These are phyloP conservation scores for Ustilaginoidea virens DNA, from an alignment of 2,329 filamentous ascomycete genomes.

Conservation along the genomic window DNA sequence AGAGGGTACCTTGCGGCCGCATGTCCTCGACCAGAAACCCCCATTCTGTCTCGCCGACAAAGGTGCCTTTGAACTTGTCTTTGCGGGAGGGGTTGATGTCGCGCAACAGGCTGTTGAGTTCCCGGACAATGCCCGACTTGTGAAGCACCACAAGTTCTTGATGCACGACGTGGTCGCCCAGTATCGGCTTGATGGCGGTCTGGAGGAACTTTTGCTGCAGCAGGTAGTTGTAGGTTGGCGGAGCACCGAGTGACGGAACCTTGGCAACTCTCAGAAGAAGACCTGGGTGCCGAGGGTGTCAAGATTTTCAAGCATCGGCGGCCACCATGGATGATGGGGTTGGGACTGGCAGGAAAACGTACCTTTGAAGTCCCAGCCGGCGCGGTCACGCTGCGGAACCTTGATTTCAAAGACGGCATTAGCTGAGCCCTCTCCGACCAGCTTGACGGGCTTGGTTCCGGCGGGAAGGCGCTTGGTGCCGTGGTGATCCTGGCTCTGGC, in stretches of 20 bases:
- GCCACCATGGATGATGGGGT: constrained; percentile 1
- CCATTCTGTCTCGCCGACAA: constrained; percentile 38
- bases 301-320: too few relatives aligned
- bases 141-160: constrained; percentile 23
- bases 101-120: constrained; percentile 38
- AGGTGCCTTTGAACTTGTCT: constrained; percentile 32
- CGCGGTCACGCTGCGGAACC: constrained; percentile 17
- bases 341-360: constrained; percentile 7
- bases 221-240: constrained; percentile 21
- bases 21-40: constrained; percentile 65
- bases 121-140: constrained; percentile 19
- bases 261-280: constrained; percentile 25
- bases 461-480: constrained; percentile 17
- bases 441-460: constrained; percentile 19
- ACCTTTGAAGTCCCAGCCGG: constrained; percentile 20
- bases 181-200: constrained; percentile 17
- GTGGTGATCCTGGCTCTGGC: constrained; percentile 2
- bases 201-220: constrained; percentile 22
- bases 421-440: constrained; percentile 56
- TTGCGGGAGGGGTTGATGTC: constrained; percentile 28
- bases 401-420: constrained; percentile 58
- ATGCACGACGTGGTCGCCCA: constrained; percentile 18
- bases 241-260: constrained; percentile 13
- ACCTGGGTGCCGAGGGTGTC: constrained; percentile 12
- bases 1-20: constrained; percentile 25